Base-by-base conservation (phyloP, 2,329 filamentous ascomycete genomes). In the Colletotrichum horii region DNA sequence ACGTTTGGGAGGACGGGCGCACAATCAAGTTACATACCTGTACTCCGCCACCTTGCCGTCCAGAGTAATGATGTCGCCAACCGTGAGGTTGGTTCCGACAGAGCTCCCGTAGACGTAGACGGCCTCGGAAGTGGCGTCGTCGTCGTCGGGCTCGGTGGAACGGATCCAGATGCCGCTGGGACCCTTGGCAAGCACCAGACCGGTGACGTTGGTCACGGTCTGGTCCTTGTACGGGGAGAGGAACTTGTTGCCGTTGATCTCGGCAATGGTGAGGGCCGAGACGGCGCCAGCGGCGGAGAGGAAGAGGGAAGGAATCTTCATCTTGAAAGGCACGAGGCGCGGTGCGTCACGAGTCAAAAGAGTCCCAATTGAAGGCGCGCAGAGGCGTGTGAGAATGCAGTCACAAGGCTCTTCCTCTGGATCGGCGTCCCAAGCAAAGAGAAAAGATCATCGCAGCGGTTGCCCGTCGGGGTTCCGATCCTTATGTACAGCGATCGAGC, bases 241-340 rank as follows among this genome's bases (percentile, higher is more conserved):
- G 83, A 90, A 94, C 26, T 83, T 87, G 79, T 91, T 88, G 78
- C 93, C 93, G 78, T 94, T 94, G 87, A 94, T 94, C 79, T 92
- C 85, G 74, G 88, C 85, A 79, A 93, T 91, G 74, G 88, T 88
- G 71, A 89, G 78, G 60, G 87, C 87, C 52, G 83, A 80, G 58
- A 76, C 83, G 48, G 79, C 76, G 78, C 80, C 72, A 67, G 80
- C 80, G 58, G 79, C 76, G 24, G 81, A 80, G 43, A 82, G 77
- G 74, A 84, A 76, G 67, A 82, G 71, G 69, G 78, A 78, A 52
- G 80, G 58, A 73, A 80, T 72, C 79, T 82, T 84, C 83, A 85
- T 83, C 66, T 78, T 81, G 72, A 62, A 61, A 52, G 14, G 48
- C 38, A 22, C 19, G 56, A 8, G 36, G 34, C 16, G 55, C 34